Evolutionary conservation across 1,284 basidiomycete genomes (phyloP).

Genomic region (Ceratobasidium sp.): DNA sequence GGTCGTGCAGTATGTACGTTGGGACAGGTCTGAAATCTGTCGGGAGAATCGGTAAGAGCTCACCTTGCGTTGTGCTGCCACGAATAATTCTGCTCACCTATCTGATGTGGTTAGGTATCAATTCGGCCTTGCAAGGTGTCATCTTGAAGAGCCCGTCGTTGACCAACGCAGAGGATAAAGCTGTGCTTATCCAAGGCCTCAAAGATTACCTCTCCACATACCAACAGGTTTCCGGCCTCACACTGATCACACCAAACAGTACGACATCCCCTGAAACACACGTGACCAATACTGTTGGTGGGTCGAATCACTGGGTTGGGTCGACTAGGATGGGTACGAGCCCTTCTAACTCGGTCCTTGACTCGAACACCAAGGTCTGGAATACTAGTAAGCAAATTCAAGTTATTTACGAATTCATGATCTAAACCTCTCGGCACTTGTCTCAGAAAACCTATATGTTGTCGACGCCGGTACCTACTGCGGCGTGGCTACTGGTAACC

Average conservation of each 20-base stretch:
- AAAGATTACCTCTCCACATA: constrained; percentile 57
- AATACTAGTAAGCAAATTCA: constrained; percentile 57
- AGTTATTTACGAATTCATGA: no score
- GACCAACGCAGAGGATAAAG: constrained; percentile 68
- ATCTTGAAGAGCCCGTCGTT: constrained; percentile 71
- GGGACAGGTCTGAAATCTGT: constrained; percentile 71
- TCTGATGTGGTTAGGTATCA: constrained; percentile 49
- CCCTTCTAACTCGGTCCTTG: constrained; percentile 64
- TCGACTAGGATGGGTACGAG: constrained; percentile 65
- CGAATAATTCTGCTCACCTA: no score
- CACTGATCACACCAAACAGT: constrained; percentile 70
- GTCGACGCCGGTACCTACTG: background rate
- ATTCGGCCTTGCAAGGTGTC: constrained; percentile 65
- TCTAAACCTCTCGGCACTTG: no score
- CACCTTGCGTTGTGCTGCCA: background rate
- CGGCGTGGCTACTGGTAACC: background rate
- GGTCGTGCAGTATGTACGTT: constrained; percentile 68
- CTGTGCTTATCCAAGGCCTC: constrained; percentile 64
- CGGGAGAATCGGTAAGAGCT: constrained; percentile 66
- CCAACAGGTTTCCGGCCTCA: constrained; percentile 63
- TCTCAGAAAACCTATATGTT: no score
- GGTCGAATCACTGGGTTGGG: constrained; percentile 73
- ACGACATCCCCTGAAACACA: constrained; percentile 59
- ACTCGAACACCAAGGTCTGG: constrained; percentile 69
- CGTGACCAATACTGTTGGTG: constrained; percentile 59